phyloP scores from a whole-genome alignment of 805 yeast species.

The Kluyveromyces aestuarii region DNA sequence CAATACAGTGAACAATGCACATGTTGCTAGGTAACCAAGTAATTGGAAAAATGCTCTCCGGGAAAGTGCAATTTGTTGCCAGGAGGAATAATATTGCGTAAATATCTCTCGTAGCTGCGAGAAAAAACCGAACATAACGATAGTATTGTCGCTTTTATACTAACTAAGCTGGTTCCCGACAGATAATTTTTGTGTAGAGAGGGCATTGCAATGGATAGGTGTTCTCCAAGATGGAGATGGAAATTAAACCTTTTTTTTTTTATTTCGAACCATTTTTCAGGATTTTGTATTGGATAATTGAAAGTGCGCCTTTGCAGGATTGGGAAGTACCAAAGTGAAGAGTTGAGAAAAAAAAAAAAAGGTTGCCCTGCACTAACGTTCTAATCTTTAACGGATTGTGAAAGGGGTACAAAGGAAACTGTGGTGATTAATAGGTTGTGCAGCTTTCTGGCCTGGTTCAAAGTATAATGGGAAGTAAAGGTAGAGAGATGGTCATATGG shows the following conservation, averaged over 20 bases:
- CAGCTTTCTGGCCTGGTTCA: neutral
- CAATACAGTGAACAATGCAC: conserved; percentile 24
- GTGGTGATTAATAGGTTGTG: neutral
- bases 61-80: conserved; percentile 23
- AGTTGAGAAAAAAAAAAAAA: too few species aligned
- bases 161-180: too few species aligned
- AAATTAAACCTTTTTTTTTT: too few species aligned
- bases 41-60: conserved; percentile 28
- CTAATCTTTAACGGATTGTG: neutral
- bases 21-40: conserved; percentile 27
- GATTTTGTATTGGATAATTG: too few species aligned
- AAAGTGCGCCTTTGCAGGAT: too few species aligned
- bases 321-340: too few species aligned
- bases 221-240: too few species aligned
- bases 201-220: too few species aligned
- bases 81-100: conserved; percentile 22
- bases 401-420: neutral
- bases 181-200: too few species aligned
- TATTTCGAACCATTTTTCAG: too few species aligned
- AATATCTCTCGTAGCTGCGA: conserved; percentile 28
- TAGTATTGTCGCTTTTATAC: neutral
- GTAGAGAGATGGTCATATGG: conserved; percentile 7
- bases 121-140: conserved; percentile 18
- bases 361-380: too few species aligned
- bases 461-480: conserved; percentile 6